Conservation (phyloP, 306 rosid genomes). For the Prunus kanzakura region DNA sequence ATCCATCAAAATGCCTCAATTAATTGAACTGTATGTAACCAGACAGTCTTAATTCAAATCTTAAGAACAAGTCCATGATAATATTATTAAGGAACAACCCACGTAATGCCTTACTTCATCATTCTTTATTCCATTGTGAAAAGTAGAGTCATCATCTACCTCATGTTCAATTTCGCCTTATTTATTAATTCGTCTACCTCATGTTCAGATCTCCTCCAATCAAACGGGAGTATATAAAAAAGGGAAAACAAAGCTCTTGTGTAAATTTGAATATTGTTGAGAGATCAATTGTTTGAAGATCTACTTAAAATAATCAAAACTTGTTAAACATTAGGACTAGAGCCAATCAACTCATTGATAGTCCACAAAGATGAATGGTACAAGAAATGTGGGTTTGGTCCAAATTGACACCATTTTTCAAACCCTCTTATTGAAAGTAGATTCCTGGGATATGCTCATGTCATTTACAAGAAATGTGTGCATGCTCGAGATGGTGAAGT, state of each 20-base stretch:
- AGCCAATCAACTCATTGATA: not conserved
- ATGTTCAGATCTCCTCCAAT: not conserved
- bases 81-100: not conserved
- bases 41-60: no score
- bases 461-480: not conserved
- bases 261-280: not conserved
- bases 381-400: not conserved
- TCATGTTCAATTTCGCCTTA: not conserved
- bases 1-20: no score
- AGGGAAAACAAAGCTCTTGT: not conserved
- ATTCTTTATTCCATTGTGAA: not conserved
- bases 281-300: not conserved
- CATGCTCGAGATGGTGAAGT: not conserved
- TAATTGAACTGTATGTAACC: no score
- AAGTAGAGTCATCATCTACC: not conserved
- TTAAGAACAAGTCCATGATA: no score
- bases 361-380: not conserved
- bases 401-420: not conserved
- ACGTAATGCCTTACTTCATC: no score
- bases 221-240: not conserved
- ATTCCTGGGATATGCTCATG: conserved; percentile 7
- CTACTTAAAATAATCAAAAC: not conserved
- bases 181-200: no score
- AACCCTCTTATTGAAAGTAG: not conserved
- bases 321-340: not conserved